Percentiles rank a stretch among this genome's conserved stretches.
These are phyloP conservation scores for Breviolum minutum DNA, from an alignment of 73 alveolate species.

Conservation along the genomic window DNA sequence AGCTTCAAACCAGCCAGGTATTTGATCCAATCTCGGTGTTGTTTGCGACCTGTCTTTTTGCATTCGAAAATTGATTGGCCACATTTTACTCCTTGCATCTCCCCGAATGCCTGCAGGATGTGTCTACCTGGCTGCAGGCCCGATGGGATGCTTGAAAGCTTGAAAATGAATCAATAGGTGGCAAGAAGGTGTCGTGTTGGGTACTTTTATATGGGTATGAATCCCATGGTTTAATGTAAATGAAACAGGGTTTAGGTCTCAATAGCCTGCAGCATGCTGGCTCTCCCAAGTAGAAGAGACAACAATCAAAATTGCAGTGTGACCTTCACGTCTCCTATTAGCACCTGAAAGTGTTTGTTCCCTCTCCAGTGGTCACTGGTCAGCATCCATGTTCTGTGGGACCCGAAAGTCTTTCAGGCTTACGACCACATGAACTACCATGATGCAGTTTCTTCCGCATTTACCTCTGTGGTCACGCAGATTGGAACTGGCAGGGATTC, in stretches of 20 bases:
- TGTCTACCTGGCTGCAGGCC: conserved; percentile 80
- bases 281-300: too few species aligned
- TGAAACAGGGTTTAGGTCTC: too few species aligned
- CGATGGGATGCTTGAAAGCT: neutral
- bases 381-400: too few species aligned
- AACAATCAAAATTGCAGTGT: neutral
- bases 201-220: too few species aligned
- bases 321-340: too few species aligned
- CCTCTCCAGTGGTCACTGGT: too few species aligned
- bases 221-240: too few species aligned
- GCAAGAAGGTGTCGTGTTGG: too few species aligned
- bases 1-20: neutral
- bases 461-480: conserved; percentile 39
- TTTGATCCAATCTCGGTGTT: neutral
- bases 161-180: too few species aligned
- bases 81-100: neutral
- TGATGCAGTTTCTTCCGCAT: conserved; percentile 23
- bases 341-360: too few species aligned
- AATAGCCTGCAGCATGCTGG: too few species aligned
- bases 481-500: conserved; percentile 56
- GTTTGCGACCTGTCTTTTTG: neutral
- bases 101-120: conserved; percentile 32
- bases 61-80: neutral
- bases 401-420: neutral
- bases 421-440: conserved; percentile 66